A percentile compares a stretch with the other conserved stretches of the same genome.
Evolutionary conservation across 345 rosid genomes (phyloP).

Genomic region (Eutrema heterophyllum): DNA sequence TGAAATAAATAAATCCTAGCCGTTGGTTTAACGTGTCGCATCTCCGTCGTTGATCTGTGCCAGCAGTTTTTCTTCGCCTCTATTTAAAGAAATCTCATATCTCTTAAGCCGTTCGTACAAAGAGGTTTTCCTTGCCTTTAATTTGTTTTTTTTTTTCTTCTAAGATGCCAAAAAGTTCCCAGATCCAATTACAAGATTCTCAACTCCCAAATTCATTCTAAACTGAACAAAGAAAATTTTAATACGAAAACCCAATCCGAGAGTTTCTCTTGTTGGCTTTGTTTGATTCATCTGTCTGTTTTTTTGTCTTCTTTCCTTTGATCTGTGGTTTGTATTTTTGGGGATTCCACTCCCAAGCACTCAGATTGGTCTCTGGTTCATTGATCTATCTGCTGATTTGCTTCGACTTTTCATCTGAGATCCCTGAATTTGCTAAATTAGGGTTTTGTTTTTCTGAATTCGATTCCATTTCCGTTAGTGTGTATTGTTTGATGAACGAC

Average conservation of each 20-base stretch:
- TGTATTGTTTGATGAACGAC: slow-evolving; percentile 45
- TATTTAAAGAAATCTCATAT: slow-evolving; percentile 28
- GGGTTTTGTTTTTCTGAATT: not conserved
- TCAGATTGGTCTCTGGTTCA: slow-evolving; percentile 4
- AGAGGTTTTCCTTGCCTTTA: slow-evolving; percentile 6
- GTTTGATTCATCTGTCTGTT: not conserved
- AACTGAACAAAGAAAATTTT: slow-evolving; percentile 6
- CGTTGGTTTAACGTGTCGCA: slow-evolving; percentile 1
- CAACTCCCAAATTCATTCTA: not conserved
- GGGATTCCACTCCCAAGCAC: not conserved
- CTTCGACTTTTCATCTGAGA: not conserved
- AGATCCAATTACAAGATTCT: slow-evolving; percentile 24
- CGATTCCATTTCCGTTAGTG: slow-evolving; percentile 1
- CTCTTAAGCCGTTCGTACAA: slow-evolving; percentile 14
- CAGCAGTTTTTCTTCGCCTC: not conserved
- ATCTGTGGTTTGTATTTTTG: slow-evolving; percentile 2
- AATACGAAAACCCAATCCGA: not conserved
- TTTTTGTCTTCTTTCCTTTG: not conserved
- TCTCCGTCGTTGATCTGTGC: slow-evolving; percentile 11
- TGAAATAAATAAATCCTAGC: not conserved
- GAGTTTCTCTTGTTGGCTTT: not conserved
- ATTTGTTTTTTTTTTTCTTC: not conserved
- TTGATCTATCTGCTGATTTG: slow-evolving; percentile 20
- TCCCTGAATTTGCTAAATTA: slow-evolving; percentile 7
- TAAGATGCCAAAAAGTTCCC: not conserved